phyloP scores from a whole-genome alignment of 2,329 filamentous ascomycete genomes.

The Alternaria sp. region DNA sequence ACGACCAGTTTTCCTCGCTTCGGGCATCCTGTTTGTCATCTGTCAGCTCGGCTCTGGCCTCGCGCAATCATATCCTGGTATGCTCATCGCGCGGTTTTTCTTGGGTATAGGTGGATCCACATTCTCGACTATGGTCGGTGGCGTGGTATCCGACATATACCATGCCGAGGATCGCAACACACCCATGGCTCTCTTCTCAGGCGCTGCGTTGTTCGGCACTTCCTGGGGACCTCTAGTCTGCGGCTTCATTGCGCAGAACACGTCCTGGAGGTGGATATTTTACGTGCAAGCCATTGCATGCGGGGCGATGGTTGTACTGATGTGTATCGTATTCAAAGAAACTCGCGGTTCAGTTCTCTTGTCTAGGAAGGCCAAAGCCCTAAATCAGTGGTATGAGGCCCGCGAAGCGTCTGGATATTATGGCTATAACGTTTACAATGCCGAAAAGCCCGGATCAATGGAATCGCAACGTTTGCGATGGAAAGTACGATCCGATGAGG shows the following conservation, averaged over 20 bases:
- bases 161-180: slow-evolving; percentile 80
- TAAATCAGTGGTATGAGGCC: slow-evolving; percentile 82
- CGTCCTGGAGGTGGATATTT: slow-evolving; percentile 86
- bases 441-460: slow-evolving; percentile 36
- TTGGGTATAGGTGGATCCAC: slow-evolving; percentile 78
- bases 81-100: slow-evolving; percentile 79
- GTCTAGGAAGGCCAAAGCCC: slow-evolving; percentile 72
- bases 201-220: slow-evolving; percentile 77
- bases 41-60: slow-evolving; percentile 78
- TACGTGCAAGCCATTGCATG: slow-evolving; percentile 82
- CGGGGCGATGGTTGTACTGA: slow-evolving; percentile 67
- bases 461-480: slow-evolving; percentile 71
- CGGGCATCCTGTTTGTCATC: slow-evolving; percentile 74
- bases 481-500: slow-evolving; percentile 80
- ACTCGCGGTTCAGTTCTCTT: slow-evolving; percentile 83
- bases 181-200: slow-evolving; percentile 90
- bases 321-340: slow-evolving; percentile 78
- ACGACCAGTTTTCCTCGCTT: slow-evolving; percentile 79
- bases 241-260: slow-evolving; percentile 72
- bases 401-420: slow-evolving; percentile 71
- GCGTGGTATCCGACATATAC: slow-evolving; percentile 88
- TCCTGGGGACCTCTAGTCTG: slow-evolving; percentile 78
- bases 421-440: slow-evolving; percentile 60
- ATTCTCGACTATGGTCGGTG: slow-evolving; percentile 91
- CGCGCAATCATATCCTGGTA: slow-evolving; percentile 72